Evolutionary conservation across 352 stramenopile genomes (phyloP).

Genomic region (Peronospora belbahrii): DNA sequence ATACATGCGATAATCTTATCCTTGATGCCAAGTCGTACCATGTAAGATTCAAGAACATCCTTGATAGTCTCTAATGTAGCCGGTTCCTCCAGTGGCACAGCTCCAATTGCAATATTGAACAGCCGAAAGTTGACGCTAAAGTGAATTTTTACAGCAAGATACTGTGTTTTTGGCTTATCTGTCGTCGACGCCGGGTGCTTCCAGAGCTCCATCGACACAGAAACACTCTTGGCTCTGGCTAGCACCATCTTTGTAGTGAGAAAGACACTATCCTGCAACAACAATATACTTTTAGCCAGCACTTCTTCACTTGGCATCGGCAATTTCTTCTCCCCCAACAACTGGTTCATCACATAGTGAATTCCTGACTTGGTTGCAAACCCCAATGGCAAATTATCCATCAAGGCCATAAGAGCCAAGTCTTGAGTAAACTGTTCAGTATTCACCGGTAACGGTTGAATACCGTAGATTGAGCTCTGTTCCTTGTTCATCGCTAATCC

Average conservation of each 20-base stretch:
- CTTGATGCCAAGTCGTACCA: constrained; percentile 57
- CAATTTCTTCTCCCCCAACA: constrained; percentile 65
- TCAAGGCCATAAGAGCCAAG: constrained; percentile 58
- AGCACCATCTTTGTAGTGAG: constrained; percentile 65
- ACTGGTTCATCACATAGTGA: constrained; percentile 57
- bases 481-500: constrained; percentile 33
- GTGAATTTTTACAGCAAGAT: constrained; percentile 61
- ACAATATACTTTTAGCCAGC: constrained; percentile 49
- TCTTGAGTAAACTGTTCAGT: constrained; percentile 66
- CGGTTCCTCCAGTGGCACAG: constrained; percentile 34
- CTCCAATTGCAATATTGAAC: constrained; percentile 57
- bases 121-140: constrained; percentile 72
- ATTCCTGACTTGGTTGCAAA: constrained; percentile 54
- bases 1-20: constrained; percentile 68
- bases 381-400: constrained; percentile 65
- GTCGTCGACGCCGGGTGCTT: constrained; percentile 28
- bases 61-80: constrained; percentile 37
- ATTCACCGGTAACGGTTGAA: constrained; percentile 27
- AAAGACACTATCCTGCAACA: constrained; percentile 66
- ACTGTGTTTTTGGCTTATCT: constrained; percentile 35
- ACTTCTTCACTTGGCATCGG: constrained; percentile 47
- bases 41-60: constrained; percentile 43
- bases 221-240: constrained; percentile 43
- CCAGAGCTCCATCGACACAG: constrained; percentile 65
- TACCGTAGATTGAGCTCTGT: constrained; percentile 23